A percentile compares a stretch with the other conserved stretches of the same genome.
Evolutionary conservation across 1,139 yeast genomes (phyloP).

Genomic region (Diutina sp.): DNA sequence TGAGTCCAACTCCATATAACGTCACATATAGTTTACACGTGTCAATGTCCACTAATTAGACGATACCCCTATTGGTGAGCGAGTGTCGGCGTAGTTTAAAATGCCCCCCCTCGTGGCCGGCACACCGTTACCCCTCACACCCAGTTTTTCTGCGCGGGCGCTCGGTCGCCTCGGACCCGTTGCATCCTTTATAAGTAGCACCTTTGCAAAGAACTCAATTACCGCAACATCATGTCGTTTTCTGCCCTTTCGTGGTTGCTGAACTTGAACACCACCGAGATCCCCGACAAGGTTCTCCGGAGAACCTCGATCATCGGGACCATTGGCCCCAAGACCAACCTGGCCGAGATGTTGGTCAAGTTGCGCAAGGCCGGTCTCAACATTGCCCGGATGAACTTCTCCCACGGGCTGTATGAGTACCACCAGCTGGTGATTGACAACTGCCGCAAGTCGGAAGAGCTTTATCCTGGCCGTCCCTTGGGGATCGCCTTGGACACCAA

Average conservation of each 20-base stretch:
- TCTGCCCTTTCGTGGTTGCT: conserved; percentile 59
- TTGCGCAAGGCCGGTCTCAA: conserved; percentile 95
- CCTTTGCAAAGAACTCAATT: too few species aligned
- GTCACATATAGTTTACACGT: too few species aligned
- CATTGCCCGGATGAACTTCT: conserved; percentile 97
- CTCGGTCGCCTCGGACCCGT: background rate
- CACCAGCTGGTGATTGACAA: conserved; percentile 95
- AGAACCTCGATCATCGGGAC: conserved; percentile 97
- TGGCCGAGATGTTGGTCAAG: conserved; percentile 70
- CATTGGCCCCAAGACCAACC: conserved; percentile 95
- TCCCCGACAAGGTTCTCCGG: conserved; percentile 80
- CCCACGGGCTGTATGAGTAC: conserved; percentile 95
- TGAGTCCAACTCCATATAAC: too few species aligned
- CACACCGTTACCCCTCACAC: background rate
- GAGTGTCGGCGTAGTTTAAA: background rate
- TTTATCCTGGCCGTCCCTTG: conserved; percentile 89
- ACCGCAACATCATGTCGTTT: conserved; percentile 11
- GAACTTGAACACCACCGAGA: conserved; percentile 58
- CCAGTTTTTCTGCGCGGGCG: background rate
- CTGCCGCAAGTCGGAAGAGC: conserved; percentile 84
- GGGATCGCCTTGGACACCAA: conserved; percentile 98
- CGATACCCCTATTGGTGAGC: too few species aligned
- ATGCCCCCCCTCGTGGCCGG: background rate
- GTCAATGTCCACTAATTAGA: too few species aligned
- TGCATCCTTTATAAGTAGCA: background rate